phyloP scores from a whole-genome alignment of 495 filamentous ascomycete genomes.

The Aspergillus steynii region DNA sequence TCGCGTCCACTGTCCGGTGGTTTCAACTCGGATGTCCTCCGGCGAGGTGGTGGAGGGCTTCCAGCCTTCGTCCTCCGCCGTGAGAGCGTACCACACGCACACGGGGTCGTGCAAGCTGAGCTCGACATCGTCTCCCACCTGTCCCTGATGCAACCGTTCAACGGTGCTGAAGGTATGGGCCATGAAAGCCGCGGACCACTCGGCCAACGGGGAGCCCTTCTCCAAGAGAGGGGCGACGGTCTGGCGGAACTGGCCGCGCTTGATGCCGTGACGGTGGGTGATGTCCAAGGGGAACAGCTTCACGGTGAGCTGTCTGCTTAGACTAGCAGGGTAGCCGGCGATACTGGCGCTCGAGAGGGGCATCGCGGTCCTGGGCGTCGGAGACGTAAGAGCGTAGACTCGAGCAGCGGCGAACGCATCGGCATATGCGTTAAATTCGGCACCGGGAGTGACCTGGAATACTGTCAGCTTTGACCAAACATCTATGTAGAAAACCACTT shows the following conservation, averaged over 20 bases:
- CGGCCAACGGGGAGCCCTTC: constrained; percentile 72
- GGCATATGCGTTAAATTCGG: constrained; percentile 84
- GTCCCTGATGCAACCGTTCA: constrained; percentile 54
- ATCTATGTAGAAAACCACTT: constrained; percentile 14
- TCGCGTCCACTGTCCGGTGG: constrained; percentile 87
- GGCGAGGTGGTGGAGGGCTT: constrained; percentile 40
- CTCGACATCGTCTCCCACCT: constrained; percentile 52
- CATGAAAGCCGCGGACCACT: constrained; percentile 81
- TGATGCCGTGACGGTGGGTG: constrained; percentile 72
- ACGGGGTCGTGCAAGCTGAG: constrained; percentile 87
- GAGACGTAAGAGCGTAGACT: constrained; percentile 87
- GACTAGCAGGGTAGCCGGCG: constrained; percentile 64
- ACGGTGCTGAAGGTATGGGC: constrained; percentile 74
- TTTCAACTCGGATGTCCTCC: constrained; percentile 84
- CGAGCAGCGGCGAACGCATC: constrained; percentile 83
- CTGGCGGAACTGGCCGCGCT: constrained; percentile 56
- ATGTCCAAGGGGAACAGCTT: constrained; percentile 88
- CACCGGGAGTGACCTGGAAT: constrained; percentile 63
- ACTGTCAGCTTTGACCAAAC: constrained; percentile 4
- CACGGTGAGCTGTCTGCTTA: constrained; percentile 67
- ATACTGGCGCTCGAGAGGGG: constrained; percentile 56
- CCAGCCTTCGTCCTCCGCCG: constrained; percentile 44
- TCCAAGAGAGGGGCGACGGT: constrained; percentile 49
- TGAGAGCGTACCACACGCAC: constrained; percentile 82
- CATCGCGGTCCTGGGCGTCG: constrained; percentile 66